Conservation (phyloP, 192 early-diverging fungal species). For the Dimargaris xerosporica region DNA sequence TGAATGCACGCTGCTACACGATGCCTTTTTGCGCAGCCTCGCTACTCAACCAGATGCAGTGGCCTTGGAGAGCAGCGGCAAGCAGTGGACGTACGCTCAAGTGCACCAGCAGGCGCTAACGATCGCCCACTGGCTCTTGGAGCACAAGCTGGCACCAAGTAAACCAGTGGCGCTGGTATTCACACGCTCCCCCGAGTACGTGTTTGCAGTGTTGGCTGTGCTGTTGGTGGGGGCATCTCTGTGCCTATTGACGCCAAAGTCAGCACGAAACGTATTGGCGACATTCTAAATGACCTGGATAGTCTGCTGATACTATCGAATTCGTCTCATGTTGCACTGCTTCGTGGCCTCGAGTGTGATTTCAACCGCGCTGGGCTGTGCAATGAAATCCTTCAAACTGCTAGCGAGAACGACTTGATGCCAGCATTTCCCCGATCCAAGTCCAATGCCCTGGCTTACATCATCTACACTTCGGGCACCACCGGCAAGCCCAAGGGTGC, state of each 20-base stretch:
- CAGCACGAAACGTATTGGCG: background rate
- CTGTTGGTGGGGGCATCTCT: background rate
- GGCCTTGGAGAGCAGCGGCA: background rate
- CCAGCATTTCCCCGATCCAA: background rate
- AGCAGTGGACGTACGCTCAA: background rate
- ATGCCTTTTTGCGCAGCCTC: background rate
- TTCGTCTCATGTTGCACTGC: background rate
- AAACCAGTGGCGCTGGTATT: background rate
- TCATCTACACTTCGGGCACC: constrained; percentile 5
- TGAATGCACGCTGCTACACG: too few species aligned
- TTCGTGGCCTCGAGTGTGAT: background rate
- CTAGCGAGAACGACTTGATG: background rate
- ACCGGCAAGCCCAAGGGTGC: constrained; percentile 2
- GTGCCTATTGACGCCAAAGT: background rate
- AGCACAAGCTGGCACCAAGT: background rate
- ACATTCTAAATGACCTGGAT: background rate
- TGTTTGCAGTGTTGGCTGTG: background rate
- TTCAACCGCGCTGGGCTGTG: background rate
- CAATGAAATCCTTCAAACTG: background rate
- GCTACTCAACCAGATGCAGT: background rate
- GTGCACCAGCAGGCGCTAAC: background rate
- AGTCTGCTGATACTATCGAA: background rate
- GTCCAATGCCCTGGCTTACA: background rate
- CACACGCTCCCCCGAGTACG: background rate
- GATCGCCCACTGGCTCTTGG: background rate